These are phyloP conservation scores for Aspergillus sp. DNA, from an alignment of 2,329 filamentous ascomycete species.

Conservation along the genomic window DNA sequence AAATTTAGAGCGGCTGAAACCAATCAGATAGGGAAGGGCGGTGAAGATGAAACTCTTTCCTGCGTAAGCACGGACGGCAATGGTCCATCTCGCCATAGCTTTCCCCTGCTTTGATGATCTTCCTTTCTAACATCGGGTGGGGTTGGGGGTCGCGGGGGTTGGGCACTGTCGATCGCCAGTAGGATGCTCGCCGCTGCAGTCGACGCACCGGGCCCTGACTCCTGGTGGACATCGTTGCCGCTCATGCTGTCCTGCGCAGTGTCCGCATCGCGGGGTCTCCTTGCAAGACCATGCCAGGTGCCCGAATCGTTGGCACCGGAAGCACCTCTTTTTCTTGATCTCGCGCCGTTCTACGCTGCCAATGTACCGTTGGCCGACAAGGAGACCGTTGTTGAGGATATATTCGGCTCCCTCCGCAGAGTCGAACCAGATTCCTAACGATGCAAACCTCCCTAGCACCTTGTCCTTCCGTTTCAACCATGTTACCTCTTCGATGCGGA, in stretches of 20 bases:
- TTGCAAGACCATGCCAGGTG: conserved; percentile 26
- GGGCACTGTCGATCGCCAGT: conserved; percentile 3
- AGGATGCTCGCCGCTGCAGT: conserved; percentile 21
- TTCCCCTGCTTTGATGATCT: no score
- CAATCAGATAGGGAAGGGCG: no score
- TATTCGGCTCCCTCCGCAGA: conserved; percentile 22
- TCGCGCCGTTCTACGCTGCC: conserved; percentile 19
- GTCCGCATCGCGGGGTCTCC: conserved; percentile 20
- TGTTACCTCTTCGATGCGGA: conserved; percentile 26
- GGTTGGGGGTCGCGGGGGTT: neutral
- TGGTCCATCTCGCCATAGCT: no score
- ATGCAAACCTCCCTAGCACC: conserved; percentile 19
- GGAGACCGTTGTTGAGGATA: conserved; percentile 21
- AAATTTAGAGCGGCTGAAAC: no score
- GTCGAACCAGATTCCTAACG: conserved; percentile 21
- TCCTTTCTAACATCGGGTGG: neutral
- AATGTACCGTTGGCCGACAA: conserved; percentile 24
- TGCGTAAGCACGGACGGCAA: no score
- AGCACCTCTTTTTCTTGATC: conserved; percentile 23
- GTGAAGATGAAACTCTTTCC: no score
- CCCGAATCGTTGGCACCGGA: conserved; percentile 23
- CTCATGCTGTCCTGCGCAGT: conserved; percentile 23
- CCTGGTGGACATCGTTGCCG: conserved; percentile 19
- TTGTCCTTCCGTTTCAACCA: conserved; percentile 30
- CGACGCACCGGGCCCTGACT: conserved; percentile 15